phyloP scores from a whole-genome alignment of 345 rosid genomes.

The Cardamine occulta region DNA sequence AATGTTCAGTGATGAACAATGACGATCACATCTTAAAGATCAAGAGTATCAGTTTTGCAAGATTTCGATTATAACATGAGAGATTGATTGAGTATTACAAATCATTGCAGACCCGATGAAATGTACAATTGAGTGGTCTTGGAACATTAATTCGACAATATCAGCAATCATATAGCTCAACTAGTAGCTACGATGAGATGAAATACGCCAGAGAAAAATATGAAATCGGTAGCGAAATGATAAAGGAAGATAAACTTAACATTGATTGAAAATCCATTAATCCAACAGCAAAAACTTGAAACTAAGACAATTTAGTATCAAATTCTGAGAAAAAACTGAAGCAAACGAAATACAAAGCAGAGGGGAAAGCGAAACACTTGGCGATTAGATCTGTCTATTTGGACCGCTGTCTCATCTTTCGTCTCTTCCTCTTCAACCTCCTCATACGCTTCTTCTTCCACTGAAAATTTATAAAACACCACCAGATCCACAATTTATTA shows the following conservation, averaged over 20 bases:
- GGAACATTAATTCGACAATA: neutral
- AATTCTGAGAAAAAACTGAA: neutral
- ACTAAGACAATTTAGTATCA: slow-evolving; percentile 7
- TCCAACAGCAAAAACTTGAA: slow-evolving; percentile 18
- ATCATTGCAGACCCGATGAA: neutral
- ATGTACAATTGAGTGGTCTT: neutral
- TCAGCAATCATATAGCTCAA: neutral
- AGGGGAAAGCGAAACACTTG: neutral
- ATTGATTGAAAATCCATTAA: neutral
- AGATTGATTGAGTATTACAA: neutral
- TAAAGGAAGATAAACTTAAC: neutral
- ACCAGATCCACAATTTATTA: slow-evolving; percentile 18
- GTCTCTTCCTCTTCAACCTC: slow-evolving; percentile 58
- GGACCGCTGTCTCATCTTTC: slow-evolving; percentile 59
- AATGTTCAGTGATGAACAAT: neutral
- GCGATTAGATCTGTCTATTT: slow-evolving; percentile 37
- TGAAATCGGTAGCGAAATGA: neutral
- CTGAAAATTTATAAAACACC: neutral
- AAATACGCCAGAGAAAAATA: too few relatives aligned
- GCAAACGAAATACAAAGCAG: slow-evolving; percentile 14
- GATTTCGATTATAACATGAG: too few relatives aligned
- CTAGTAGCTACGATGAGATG: neutral
- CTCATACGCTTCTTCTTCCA: slow-evolving; percentile 64
- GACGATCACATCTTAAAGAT: too few relatives aligned
- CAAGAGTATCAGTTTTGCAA: too few relatives aligned